Evolutionary conservation across 1,139 yeast genomes (phyloP).

Genomic region (Kodamaea arcana): DNA sequence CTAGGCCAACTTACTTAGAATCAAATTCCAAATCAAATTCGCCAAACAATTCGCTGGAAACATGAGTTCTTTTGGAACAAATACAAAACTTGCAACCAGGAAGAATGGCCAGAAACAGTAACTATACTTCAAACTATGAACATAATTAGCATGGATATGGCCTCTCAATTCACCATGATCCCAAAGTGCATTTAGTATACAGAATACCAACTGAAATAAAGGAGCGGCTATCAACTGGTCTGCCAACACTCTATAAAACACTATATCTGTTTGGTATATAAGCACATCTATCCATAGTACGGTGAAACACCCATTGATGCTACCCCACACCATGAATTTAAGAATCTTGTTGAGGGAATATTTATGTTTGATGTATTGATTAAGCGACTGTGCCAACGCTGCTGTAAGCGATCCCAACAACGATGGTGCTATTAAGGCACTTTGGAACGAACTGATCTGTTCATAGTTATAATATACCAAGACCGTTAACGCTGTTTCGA

Average conservation of each 20-base stretch:
- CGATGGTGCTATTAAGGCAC: conserved; percentile 30
- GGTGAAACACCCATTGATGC: conserved; percentile 53
- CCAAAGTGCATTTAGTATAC: conserved; percentile 50
- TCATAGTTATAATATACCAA: conserved; percentile 28
- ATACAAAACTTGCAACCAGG: conserved; percentile 46
- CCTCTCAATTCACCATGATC: conserved; percentile 42
- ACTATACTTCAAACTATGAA: conserved; percentile 49
- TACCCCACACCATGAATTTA: conserved; percentile 61
- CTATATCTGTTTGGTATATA: conserved; percentile 30
- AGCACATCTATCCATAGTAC: conserved; percentile 55
- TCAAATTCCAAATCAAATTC: conserved; percentile 52
- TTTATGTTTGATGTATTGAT: conserved; percentile 43
- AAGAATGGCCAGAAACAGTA: conserved; percentile 60
- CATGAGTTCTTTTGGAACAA: conserved; percentile 44
- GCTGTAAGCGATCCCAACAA: conserved; percentile 48
- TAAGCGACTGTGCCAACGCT: conserved; percentile 55
- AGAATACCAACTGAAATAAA: conserved; percentile 48
- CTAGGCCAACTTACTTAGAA: conserved; percentile 35
- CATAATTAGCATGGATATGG: conserved; percentile 28
- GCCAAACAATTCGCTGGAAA: conserved; percentile 60
- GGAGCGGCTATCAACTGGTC: conserved; percentile 60
- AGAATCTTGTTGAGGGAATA: conserved; percentile 37
- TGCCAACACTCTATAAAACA: conserved; percentile 35
- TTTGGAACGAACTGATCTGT: conserved; percentile 16
- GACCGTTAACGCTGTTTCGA: conserved; percentile 22